Conservation (phyloP, 768 basidiomycete species). For the Leucocoprinus sp. region DNA sequence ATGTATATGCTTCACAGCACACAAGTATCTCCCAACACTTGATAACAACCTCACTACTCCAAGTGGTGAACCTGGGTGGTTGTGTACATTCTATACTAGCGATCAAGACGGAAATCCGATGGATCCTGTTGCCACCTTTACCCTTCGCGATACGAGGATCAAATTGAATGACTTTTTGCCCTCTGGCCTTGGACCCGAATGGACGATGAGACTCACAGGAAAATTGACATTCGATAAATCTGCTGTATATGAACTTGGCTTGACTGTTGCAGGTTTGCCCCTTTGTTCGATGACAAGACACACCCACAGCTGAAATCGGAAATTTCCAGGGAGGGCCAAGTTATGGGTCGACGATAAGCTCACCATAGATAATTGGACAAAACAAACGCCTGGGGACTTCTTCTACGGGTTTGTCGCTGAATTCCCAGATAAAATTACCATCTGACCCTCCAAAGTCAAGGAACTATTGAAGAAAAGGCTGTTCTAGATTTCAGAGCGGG, state of each 20-base stretch:
- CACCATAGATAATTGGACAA: slow-evolving; percentile 65
- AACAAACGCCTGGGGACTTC: slow-evolving; percentile 59
- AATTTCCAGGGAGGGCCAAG: slow-evolving; percentile 42
- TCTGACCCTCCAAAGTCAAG: slow-evolving; percentile 33
- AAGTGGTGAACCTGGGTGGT: slow-evolving; percentile 51
- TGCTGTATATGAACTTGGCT: slow-evolving; percentile 47
- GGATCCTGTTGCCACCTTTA: slow-evolving; percentile 36
- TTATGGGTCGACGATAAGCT: slow-evolving; percentile 52
- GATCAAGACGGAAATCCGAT: slow-evolving; percentile 39
- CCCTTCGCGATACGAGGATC: slow-evolving; percentile 51
- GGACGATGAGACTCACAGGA: slow-evolving; percentile 52
- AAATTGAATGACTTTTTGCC: slow-evolving; percentile 64
- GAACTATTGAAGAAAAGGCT: slow-evolving; percentile 57
- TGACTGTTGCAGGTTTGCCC: slow-evolving; percentile 48
- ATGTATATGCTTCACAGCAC: slow-evolving; percentile 28
- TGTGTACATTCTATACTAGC: slow-evolving; percentile 54
- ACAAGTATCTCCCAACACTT: slow-evolving; percentile 65
- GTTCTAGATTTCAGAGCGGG: slow-evolving; percentile 36
- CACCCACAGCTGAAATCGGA: background rate
- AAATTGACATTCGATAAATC: slow-evolving; percentile 40
- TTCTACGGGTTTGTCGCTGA: slow-evolving; percentile 49
- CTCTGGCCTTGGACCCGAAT: slow-evolving; percentile 39
- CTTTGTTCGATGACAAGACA: background rate
- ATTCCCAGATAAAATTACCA: background rate
- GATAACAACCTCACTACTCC: slow-evolving; percentile 48